Evolutionary conservation across 2,329 filamentous ascomycete genomes (phyloP), one percentile per base, ranked within the genome.

Genomic region (Xenosphaeropsis pyriputrescens): DNA sequence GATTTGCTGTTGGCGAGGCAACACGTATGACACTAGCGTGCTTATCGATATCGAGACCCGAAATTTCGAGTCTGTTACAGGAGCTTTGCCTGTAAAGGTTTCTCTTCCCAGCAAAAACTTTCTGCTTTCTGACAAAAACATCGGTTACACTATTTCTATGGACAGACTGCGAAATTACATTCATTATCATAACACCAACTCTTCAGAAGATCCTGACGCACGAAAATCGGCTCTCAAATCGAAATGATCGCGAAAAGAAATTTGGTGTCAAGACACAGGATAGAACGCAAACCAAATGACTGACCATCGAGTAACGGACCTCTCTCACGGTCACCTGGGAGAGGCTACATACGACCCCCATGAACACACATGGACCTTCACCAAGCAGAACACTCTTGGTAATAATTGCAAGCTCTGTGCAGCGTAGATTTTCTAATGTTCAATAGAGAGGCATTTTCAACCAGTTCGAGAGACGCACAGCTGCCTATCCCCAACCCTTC

Each of bases 261-360:
- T 26, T 26, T 26, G 22, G 22, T 26, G 22, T 6, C 22, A 18
- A 39, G 15, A 34, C 41, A 39, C 36, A 39, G 43, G 33, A 46
- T 39, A 36, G 41, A 32, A 44, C 41, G 39, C 46, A 56, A 58
- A 49, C 64, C 65, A 50, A 57, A 71, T 70, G 67, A 60, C 62
- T 69, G 61, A 70, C 39, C 57, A 55, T 38, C 54, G 59, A 31
- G 51, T 59, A 29, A 60, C 57, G 47, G 60, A 68, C 57, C 59
- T 72, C 37, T 59, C 63, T 38, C 66, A 65, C 47, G 71, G 71
- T 53, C 66, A 72, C 48, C 59, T 68, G 41, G 71, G 70, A 41
- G 57, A 60, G 39, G 51, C 65, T 32, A 54, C 56, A 6, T 75
- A 74, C 45, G 47, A 56, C 39, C 43, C 48, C 37, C 45, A 50